Conservation (phyloP, 768 basidiomycete genomes). For the Ephemerocybe angulata region DNA sequence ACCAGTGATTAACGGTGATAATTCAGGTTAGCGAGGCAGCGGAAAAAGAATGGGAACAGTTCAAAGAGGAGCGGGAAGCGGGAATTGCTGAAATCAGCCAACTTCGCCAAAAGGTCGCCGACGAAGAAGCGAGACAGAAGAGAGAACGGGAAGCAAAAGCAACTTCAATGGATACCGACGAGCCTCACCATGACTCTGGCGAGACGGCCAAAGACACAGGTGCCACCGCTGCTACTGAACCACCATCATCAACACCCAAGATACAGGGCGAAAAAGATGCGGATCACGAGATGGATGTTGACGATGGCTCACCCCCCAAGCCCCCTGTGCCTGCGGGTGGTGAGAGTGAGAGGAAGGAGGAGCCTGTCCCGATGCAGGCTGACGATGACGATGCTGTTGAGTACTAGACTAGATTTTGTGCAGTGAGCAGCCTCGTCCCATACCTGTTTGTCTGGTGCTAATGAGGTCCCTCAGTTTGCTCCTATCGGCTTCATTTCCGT, state of each 20-base stretch:
- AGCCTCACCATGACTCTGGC: too few relatives aligned
- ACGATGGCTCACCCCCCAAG: constrained; percentile 28
- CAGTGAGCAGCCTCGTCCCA: constrained; percentile 1
- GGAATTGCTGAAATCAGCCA: constrained; percentile 61
- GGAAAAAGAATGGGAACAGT: constrained; percentile 67
- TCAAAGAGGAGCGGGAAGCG: constrained; percentile 53
- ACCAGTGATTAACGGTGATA: constrained; percentile 1
- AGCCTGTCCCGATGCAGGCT: constrained; percentile 50
- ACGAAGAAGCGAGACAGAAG: constrained; percentile 57
- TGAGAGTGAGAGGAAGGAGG: constrained; percentile 51
- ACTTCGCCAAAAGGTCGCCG: constrained; percentile 61
- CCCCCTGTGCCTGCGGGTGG: constrained; percentile 33
- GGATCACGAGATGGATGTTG: constrained; percentile 39
- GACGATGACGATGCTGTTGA: constrained; percentile 83
- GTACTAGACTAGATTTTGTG: constrained; percentile 45
- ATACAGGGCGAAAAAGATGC: not conserved
- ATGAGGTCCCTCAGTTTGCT: not conserved
- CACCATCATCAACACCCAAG: not conserved
- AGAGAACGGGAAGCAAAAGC: constrained; percentile 25
- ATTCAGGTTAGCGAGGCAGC: constrained; percentile 55
- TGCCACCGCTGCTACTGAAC: not conserved
- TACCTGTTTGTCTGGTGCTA: not conserved
- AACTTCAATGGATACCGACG: not conserved
- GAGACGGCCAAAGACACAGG: constrained; percentile 1
- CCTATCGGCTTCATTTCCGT: constrained; percentile 19